These are phyloP conservation scores for Wickerhamiella hasegawae DNA, from an alignment of 805 yeast genomes.

Conservation along the genomic window DNA sequence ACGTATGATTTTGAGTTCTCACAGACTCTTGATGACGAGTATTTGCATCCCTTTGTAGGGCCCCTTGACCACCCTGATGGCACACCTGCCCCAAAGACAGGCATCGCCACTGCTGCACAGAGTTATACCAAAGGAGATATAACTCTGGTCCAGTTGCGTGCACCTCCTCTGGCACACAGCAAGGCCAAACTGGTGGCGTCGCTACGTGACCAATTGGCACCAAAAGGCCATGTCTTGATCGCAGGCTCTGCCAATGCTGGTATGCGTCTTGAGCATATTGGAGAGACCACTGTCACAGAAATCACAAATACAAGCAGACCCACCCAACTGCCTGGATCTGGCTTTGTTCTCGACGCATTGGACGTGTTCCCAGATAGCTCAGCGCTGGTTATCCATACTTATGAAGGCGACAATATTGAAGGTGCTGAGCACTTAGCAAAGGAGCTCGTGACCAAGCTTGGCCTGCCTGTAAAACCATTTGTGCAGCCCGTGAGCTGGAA, in stretches of 20 bases:
- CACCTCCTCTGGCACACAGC: slow-evolving; percentile 66
- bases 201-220: slow-evolving; percentile 26
- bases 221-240: slow-evolving; percentile 28
- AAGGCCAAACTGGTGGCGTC: slow-evolving; percentile 34
- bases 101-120: slow-evolving; percentile 18
- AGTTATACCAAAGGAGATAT: slow-evolving; percentile 27
- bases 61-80: slow-evolving; percentile 40
- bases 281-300: not conserved
- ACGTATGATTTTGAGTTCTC: slow-evolving; percentile 37
- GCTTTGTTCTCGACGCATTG: not conserved
- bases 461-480: slow-evolving; percentile 9
- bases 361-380: not conserved
- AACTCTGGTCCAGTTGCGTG: slow-evolving; percentile 54
- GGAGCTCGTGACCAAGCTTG: slow-evolving; percentile 21
- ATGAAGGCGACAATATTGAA: slow-evolving; percentile 76
- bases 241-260: slow-evolving; percentile 66
- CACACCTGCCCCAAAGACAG: slow-evolving; percentile 27
- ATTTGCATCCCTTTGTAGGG: slow-evolving; percentile 68
- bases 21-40: slow-evolving; percentile 40
- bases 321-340: slow-evolving; percentile 1
- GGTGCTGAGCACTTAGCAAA: slow-evolving; percentile 47
- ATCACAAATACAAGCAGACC: not conserved
- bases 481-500: slow-evolving; percentile 59
- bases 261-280: slow-evolving; percentile 12
- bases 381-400: slow-evolving; percentile 39